phyloP scores from a whole-genome alignment of 164 flowering plant species.

The Umbilicus rupestris region DNA sequence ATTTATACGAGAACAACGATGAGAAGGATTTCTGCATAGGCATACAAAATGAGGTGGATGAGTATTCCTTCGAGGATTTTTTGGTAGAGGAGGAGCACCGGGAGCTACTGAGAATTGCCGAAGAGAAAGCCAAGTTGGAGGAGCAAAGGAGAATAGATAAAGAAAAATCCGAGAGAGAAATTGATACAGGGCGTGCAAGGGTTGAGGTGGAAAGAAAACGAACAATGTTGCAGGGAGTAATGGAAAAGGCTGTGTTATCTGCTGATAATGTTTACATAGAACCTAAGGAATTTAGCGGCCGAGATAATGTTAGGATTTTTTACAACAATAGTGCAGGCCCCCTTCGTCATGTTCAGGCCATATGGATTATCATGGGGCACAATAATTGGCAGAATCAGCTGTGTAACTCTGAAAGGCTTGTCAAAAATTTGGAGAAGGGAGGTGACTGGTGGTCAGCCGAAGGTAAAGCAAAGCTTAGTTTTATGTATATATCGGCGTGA shows the following conservation, averaged over 20 bases:
- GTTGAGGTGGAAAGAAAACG: constrained; percentile 42
- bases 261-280: constrained; percentile 58
- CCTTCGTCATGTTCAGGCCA: constrained; percentile 49
- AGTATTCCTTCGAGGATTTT: constrained; percentile 69
- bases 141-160: constrained; percentile 61
- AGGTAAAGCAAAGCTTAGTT: constrained; percentile 36
- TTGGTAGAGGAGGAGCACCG: constrained; percentile 85
- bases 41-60: constrained; percentile 73
- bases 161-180: constrained; percentile 65
- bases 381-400: constrained; percentile 70
- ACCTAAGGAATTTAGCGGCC: constrained; percentile 54
- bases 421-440: constrained; percentile 23
- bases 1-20: constrained; percentile 80
- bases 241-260: constrained; percentile 44
- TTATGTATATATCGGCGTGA: constrained; percentile 17
- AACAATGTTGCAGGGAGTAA: constrained; percentile 25
- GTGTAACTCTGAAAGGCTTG: constrained; percentile 49
- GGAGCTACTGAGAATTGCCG: constrained; percentile 66
- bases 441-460: constrained; percentile 92
- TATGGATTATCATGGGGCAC: constrained; percentile 92
- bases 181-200: constrained; percentile 70
- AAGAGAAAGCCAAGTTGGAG: constrained; percentile 73
- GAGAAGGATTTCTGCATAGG: constrained; percentile 53
- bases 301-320: constrained; percentile 51
- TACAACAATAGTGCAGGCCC: constrained; percentile 76